phyloP scores from a whole-genome alignment of 2,329 filamentous ascomycete species.

The Mycosphaerella arachidis region DNA sequence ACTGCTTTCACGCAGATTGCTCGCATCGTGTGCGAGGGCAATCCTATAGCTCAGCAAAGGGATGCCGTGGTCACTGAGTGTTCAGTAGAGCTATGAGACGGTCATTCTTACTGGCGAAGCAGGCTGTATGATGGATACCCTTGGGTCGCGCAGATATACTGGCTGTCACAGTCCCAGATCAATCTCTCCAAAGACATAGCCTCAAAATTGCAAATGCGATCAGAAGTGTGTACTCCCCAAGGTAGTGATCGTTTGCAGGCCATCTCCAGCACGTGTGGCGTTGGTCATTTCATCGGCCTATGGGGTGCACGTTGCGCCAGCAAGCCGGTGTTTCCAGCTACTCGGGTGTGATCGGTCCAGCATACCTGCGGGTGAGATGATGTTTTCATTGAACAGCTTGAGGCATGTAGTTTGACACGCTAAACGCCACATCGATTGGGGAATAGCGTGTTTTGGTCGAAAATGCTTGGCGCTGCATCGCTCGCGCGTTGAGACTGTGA shows the following conservation, averaged over 20 bases:
- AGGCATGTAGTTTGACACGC: conserved; percentile 4
- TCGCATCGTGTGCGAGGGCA: too few species aligned
- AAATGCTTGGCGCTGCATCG: not conserved
- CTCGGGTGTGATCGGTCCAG: not conserved
- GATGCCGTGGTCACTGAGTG: too few species aligned
- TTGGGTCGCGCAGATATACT: too few species aligned
- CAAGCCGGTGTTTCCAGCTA: not conserved
- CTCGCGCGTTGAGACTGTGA: not conserved
- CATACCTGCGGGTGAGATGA: conserved; percentile 10
- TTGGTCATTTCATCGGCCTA: not conserved
- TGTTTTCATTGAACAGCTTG: conserved; percentile 8
- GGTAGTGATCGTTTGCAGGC: not conserved
- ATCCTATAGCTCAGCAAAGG: too few species aligned
- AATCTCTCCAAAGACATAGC: too few species aligned
- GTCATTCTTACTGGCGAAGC: too few species aligned
- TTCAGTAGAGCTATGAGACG: too few species aligned
- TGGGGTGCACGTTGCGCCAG: not conserved
- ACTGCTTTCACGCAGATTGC: too few species aligned
- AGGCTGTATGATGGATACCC: too few species aligned
- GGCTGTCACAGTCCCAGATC: too few species aligned
- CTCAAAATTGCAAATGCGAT: too few species aligned
- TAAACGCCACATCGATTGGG: not conserved
- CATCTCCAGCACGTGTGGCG: not conserved
- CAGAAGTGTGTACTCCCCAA: not conserved
- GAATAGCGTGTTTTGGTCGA: not conserved